phyloP scores from a whole-genome alignment of 257 asterid genomes.

The Gynochthodes officinalis region DNA sequence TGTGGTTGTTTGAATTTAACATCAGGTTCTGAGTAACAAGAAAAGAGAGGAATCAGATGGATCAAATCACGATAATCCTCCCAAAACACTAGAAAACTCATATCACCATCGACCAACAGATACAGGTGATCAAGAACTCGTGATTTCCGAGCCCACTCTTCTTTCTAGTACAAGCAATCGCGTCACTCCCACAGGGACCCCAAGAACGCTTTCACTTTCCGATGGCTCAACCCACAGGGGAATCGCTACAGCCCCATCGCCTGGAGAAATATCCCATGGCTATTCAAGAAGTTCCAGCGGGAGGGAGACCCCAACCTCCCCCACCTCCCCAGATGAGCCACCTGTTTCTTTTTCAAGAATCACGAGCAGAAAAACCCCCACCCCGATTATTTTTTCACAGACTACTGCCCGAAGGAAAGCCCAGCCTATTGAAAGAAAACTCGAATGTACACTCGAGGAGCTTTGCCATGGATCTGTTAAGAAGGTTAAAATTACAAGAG shows the following conservation, averaged over 20 bases:
- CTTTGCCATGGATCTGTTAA: slow-evolving; percentile 70
- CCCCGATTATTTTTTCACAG: slow-evolving; percentile 75
- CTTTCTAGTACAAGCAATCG: slow-evolving; percentile 66
- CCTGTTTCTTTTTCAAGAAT: slow-evolving; percentile 30
- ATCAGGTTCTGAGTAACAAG: slow-evolving; percentile 64
- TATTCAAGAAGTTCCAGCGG: slow-evolving; percentile 31
- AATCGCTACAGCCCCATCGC: slow-evolving; percentile 21
- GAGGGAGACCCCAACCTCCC: slow-evolving; percentile 40
- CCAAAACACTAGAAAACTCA: slow-evolving; percentile 35
- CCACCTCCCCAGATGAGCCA: slow-evolving; percentile 34
- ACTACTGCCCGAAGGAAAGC: slow-evolving; percentile 63
- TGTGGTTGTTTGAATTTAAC: neutral
- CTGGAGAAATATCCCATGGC: slow-evolving; percentile 29
- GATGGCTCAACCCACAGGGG: slow-evolving; percentile 27
- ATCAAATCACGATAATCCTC: slow-evolving; percentile 20
- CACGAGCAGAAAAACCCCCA: slow-evolving; percentile 44
- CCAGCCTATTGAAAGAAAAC: slow-evolving; percentile 58
- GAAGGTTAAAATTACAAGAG: slow-evolving; percentile 76
- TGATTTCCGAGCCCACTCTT: slow-evolving; percentile 62
- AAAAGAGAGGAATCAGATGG: slow-evolving; percentile 55
- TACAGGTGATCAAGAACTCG: slow-evolving; percentile 29
- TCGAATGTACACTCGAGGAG: slow-evolving; percentile 88
- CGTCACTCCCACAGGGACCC: slow-evolving; percentile 35
- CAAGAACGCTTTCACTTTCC: slow-evolving; percentile 29
- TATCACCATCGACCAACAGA: neutral